Percentiles rank a stretch among this genome's conserved stretches.
phyloP scores from a whole-genome alignment of 768 basidiomycete genomes.

The Leccinum aurantiacum region DNA sequence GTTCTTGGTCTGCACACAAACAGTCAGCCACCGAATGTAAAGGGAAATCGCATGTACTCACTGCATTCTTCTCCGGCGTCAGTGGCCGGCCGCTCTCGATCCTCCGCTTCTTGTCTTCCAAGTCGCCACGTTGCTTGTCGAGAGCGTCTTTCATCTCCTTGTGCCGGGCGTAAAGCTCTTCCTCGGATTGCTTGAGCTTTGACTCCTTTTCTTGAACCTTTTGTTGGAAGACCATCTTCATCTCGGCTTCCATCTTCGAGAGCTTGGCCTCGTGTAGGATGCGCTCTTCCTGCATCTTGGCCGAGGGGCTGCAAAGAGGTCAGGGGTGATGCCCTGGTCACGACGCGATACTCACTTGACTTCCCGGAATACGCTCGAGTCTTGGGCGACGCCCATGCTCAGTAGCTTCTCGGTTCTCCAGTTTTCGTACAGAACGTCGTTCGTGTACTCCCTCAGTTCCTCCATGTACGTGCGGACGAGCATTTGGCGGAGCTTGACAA shows the following conservation, averaged over 20 bases:
- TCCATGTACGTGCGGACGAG: slow-evolving; percentile 99
- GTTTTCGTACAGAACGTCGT: slow-evolving; percentile 94
- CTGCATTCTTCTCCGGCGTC: slow-evolving; percentile 90
- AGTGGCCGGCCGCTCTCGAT: slow-evolving; percentile 93
- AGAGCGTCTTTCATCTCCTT: slow-evolving; percentile 99
- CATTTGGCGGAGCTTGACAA: slow-evolving; percentile 99
- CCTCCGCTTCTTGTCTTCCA: slow-evolving; percentile 98
- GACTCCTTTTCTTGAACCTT: slow-evolving; percentile 99
- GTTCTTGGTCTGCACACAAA: slow-evolving; percentile 33
- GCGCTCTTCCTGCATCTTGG: slow-evolving; percentile 94
- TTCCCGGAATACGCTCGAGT: slow-evolving; percentile 98
- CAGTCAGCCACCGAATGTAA: slow-evolving; percentile 7
- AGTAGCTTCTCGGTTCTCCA: slow-evolving; percentile 96
- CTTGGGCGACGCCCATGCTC: slow-evolving; percentile 97
- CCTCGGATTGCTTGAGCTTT: slow-evolving; percentile 98
- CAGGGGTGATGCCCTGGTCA: slow-evolving; percentile 10
- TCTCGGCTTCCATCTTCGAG: slow-evolving; percentile 99
- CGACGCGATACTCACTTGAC: slow-evolving; percentile 73
- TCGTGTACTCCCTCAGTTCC: slow-evolving; percentile 96
- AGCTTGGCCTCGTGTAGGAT: slow-evolving; percentile 95
- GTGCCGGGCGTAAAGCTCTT: slow-evolving; percentile 97
- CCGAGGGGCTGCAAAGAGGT: slow-evolving; percentile 71
- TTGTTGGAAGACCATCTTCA: slow-evolving; percentile 99
- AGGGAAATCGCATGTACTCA: slow-evolving; percentile 40
- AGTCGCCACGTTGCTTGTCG: slow-evolving; percentile 91